phyloP scores from a whole-genome alignment of 1,284 basidiomycete genomes.

The Laetiporus sulphureus region DNA sequence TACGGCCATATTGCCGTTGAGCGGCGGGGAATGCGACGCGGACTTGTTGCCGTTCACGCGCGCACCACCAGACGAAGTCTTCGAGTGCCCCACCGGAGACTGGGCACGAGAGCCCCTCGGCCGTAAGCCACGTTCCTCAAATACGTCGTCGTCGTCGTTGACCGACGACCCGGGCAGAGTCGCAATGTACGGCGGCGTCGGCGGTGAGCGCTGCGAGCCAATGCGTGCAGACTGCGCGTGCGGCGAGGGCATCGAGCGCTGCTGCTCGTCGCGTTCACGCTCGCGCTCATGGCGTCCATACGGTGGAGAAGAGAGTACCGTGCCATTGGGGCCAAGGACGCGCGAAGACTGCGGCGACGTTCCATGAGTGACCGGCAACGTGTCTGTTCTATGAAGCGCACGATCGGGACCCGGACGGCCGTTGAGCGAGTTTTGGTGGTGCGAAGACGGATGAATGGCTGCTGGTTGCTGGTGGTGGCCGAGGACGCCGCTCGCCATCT shows the following conservation, averaged over 20 bases:
- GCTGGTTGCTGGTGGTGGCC: constrained; percentile 16
- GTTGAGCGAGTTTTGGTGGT: constrained; percentile 19
- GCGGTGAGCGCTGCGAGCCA: constrained; percentile 16
- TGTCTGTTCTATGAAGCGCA: constrained; percentile 25
- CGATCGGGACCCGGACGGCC: constrained; percentile 17
- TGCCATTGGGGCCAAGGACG: constrained; percentile 12
- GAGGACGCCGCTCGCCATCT: constrained; percentile 21
- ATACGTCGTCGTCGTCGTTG: constrained; percentile 15
- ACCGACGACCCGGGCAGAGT: constrained; percentile 21
- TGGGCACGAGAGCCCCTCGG: constrained; percentile 7
- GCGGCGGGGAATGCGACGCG: constrained; percentile 13
- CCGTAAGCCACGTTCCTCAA: constrained; percentile 7
- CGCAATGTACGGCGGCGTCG: constrained; percentile 24
- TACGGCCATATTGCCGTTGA: constrained; percentile 4
- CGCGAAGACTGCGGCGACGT: constrained; percentile 13
- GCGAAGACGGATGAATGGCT: constrained; percentile 23
- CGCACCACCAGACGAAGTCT: constrained; percentile 6
- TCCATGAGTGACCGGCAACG: constrained; percentile 19
- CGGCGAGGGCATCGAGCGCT: constrained; percentile 13
- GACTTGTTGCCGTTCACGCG: constrained; percentile 14
- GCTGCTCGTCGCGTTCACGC: constrained; percentile 11
- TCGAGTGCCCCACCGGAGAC: not conserved
- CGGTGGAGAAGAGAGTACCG: constrained; percentile 11
- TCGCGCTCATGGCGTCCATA: constrained; percentile 17
- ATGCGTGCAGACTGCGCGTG: constrained; percentile 9